Evolutionary conservation across 306 rosid genomes (phyloP).

Genomic region (Spatholobus suberectus): DNA sequence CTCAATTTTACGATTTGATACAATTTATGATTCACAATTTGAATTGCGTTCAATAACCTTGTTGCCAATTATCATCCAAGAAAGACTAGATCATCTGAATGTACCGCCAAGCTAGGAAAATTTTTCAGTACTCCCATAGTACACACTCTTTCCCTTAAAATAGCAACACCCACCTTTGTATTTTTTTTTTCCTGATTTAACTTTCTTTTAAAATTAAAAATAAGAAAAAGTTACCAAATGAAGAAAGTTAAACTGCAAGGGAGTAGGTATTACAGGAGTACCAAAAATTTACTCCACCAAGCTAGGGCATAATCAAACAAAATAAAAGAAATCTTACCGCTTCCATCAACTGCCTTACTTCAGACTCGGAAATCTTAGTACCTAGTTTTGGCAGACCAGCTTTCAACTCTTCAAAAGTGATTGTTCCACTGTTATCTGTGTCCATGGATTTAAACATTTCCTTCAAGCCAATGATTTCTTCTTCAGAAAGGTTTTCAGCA

Average conservation of each 20-base stretch:
- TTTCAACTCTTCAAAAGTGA: constrained; percentile 91
- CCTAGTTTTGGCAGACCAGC: constrained; percentile 96
- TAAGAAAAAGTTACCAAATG: not conserved
- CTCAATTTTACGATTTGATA: too few relatives aligned
- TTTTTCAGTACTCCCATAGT: too few relatives aligned
- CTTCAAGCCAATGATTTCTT: constrained; percentile 95
- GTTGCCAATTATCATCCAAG: too few relatives aligned
- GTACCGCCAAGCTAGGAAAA: too few relatives aligned
- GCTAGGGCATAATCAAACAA: not conserved
- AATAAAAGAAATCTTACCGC: constrained; percentile 6
- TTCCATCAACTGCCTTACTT: constrained; percentile 14
- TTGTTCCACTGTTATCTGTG: constrained; percentile 95
- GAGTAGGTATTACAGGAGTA: not conserved
- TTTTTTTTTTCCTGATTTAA: too few relatives aligned
- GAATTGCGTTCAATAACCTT: too few relatives aligned
- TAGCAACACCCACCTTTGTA: not conserved
- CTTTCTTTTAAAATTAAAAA: not conserved
- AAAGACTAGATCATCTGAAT: too few relatives aligned
- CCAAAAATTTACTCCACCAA: not conserved
- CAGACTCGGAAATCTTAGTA: constrained; percentile 24
- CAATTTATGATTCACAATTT: too few relatives aligned
- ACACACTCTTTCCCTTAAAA: not conserved
- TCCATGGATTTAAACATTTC: constrained; percentile 99
- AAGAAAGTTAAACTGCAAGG: not conserved
- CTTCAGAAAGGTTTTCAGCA: constrained; percentile 98